A percentile compares a stretch with the other conserved stretches of the same genome.
These are phyloP conservation scores for Aspergillus sp. DNA, from an alignment of 2,329 filamentous ascomycete genomes.

Conservation along the genomic window DNA sequence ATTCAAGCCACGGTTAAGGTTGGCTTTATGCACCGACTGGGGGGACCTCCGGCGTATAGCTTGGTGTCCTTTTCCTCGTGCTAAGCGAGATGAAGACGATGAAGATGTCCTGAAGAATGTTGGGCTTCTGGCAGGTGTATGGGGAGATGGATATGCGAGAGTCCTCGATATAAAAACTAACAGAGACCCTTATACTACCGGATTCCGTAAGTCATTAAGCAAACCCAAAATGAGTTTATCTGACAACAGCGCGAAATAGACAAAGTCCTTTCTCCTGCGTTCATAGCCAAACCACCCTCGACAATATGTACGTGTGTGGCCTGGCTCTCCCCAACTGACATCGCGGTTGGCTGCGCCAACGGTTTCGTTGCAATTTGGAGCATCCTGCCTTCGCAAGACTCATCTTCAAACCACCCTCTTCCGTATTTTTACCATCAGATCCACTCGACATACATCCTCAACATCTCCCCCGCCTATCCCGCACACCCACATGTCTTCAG, in stretches of 20 bases:
- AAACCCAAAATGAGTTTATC: neutral
- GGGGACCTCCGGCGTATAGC: slow-evolving; percentile 49
- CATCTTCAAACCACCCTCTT: slow-evolving; percentile 10
- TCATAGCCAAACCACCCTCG: slow-evolving; percentile 44
- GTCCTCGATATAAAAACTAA: slow-evolving; percentile 46
- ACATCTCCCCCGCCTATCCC: slow-evolving; percentile 46
- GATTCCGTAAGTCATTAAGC: slow-evolving; percentile 24
- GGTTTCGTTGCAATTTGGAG: slow-evolving; percentile 52
- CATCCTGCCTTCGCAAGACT: slow-evolving; percentile 19
- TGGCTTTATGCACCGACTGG: slow-evolving; percentile 52
- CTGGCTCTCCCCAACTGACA: slow-evolving; percentile 51
- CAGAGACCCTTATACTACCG: slow-evolving; percentile 18
- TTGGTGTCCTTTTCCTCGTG: slow-evolving; percentile 49
- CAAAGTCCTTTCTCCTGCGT: slow-evolving; percentile 42
- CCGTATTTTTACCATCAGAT: slow-evolving; percentile 33
- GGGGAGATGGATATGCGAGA: slow-evolving; percentile 51
- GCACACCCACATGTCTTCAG: slow-evolving; percentile 46
- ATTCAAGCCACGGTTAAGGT: slow-evolving; percentile 39
- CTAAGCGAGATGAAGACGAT: slow-evolving; percentile 22
- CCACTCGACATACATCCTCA: slow-evolving; percentile 34
- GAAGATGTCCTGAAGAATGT: slow-evolving; percentile 28
- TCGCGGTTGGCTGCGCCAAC: slow-evolving; percentile 51
- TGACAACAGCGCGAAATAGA: slow-evolving; percentile 19
- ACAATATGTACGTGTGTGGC: slow-evolving; percentile 51
- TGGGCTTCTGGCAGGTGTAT: slow-evolving; percentile 51